Evolutionary conservation across 495 filamentous ascomycete genomes (phyloP).

Genomic region (Thozetella sp.): DNA sequence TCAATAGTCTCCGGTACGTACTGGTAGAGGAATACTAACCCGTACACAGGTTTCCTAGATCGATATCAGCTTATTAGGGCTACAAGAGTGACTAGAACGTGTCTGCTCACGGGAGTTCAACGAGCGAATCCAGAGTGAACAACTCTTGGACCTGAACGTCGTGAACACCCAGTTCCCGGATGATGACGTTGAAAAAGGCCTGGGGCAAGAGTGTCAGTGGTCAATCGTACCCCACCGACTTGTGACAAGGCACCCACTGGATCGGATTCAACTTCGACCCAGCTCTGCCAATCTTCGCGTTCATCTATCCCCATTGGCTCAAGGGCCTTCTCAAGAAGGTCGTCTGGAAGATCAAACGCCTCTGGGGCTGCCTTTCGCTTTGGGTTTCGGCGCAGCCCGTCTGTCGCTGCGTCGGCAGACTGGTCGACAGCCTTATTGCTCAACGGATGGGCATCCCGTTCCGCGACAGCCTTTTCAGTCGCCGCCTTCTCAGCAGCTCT

Average conservation of each 20-base stretch:
- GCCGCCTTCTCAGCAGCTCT: conserved; percentile 8
- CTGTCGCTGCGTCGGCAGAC: background rate
- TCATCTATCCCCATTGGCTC: conserved; percentile 40
- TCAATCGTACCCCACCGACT: background rate
- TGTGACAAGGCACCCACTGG: conserved; percentile 58
- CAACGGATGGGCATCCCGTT: too few species aligned
- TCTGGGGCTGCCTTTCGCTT: conserved; percentile 37
- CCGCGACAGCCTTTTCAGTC: background rate
- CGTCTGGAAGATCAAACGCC: conserved; percentile 25
- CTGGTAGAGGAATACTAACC: conserved; percentile 82
- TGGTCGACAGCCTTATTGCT: background rate
- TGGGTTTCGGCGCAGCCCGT: conserved; percentile 22
- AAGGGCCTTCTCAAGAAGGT: conserved; percentile 35
- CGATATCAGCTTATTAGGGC: conserved; percentile 6
- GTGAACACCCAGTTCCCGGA: conserved; percentile 74
- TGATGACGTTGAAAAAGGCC: conserved; percentile 84
- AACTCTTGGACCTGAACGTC: conserved; percentile 79
- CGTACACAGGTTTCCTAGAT: conserved; percentile 70
- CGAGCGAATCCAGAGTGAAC: conserved; percentile 70
- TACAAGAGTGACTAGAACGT: background rate
- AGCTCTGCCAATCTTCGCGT: conserved; percentile 58
- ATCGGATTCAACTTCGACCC: conserved; percentile 89
- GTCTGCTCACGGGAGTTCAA: conserved; percentile 59
- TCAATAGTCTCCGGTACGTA: conserved; percentile 58
- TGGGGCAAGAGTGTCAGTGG: conserved; percentile 27